A percentile compares a stretch with the other conserved stretches of the same genome.
These are phyloP conservation scores for Didymosphaeria variabile DNA, from an alignment of 2,329 filamentous ascomycete species.

Conservation along the genomic window DNA sequence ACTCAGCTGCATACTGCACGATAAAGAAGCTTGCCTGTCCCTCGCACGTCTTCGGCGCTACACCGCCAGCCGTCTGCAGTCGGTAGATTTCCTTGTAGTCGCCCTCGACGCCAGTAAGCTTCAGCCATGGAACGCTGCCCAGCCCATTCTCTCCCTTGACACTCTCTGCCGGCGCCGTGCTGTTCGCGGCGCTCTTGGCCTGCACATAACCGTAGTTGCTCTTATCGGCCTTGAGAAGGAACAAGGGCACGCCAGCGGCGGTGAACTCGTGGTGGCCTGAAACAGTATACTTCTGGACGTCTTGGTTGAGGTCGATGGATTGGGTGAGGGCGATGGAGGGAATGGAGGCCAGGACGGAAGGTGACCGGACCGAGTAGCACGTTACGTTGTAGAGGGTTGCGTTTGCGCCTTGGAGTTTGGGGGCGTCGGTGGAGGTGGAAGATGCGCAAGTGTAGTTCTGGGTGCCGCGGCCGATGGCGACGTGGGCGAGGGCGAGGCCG, in stretches of 20 bases:
- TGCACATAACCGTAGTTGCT: slow-evolving; percentile 67
- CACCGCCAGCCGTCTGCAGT: slow-evolving; percentile 83
- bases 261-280: slow-evolving; percentile 84
- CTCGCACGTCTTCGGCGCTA: slow-evolving; percentile 75
- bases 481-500: slow-evolving; percentile 74
- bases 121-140: slow-evolving; percentile 82
- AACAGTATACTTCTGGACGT: slow-evolving; percentile 67
- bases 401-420: slow-evolving; percentile 74
- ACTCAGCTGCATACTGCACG: slow-evolving; percentile 85
- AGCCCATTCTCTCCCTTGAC: slow-evolving; percentile 64
- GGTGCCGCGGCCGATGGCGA: slow-evolving; percentile 86
- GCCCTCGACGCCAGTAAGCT: slow-evolving; percentile 62
- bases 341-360: slow-evolving; percentile 71
- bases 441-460: slow-evolving; percentile 90
- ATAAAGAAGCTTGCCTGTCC: slow-evolving; percentile 71
- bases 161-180: slow-evolving; percentile 70
- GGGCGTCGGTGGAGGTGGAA: slow-evolving; percentile 63
- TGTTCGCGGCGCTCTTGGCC: slow-evolving; percentile 69
- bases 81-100: slow-evolving; percentile 80
- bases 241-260: slow-evolving; percentile 75
- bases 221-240: slow-evolving; percentile 73
- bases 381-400: slow-evolving; percentile 89
- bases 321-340: slow-evolving; percentile 75
- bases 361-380: slow-evolving; percentile 76
- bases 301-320: slow-evolving; percentile 58